phyloP scores from a whole-genome alignment of 257 asterid genomes.

The Coffea canephora region DNA sequence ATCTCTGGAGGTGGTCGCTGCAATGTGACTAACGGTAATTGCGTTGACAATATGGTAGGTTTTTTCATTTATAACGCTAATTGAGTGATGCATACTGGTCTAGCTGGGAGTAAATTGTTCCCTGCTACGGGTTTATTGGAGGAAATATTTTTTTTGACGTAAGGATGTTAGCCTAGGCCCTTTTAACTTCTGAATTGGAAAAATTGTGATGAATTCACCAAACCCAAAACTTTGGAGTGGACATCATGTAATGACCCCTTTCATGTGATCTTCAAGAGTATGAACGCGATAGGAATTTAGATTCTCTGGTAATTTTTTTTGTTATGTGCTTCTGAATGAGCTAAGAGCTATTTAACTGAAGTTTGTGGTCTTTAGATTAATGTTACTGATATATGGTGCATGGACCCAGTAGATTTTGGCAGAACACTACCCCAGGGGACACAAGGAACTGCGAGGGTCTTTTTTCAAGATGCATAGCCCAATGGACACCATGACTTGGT shows the following conservation, averaged over 20 bases:
- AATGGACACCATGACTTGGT: slow-evolving; percentile 89
- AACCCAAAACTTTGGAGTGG: background rate
- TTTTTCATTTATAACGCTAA: background rate
- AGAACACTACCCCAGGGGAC: slow-evolving; percentile 88
- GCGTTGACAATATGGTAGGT: slow-evolving; percentile 62
- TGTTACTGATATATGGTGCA: slow-evolving; percentile 2
- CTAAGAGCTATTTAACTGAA: no score
- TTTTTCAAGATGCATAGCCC: slow-evolving; percentile 84
- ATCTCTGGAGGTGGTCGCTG: slow-evolving; percentile 98
- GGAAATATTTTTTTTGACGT: background rate
- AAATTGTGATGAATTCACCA: background rate
- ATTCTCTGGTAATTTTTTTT: no score
- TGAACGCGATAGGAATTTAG: no score
- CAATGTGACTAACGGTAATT: slow-evolving; percentile 90
- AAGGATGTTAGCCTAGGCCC: background rate
- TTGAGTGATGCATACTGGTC: background rate
- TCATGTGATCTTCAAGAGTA: background rate
- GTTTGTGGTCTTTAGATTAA: background rate
- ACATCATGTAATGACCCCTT: background rate
- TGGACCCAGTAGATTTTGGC: slow-evolving; percentile 57
- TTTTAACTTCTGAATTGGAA: background rate
- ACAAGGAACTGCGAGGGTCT: slow-evolving; percentile 86
- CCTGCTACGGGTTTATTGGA: background rate
- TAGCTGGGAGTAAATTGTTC: background rate
- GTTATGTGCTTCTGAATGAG: no score